Percentiles rank a stretch among this genome's conserved stretches.
phyloP scores from a whole-genome alignment of 768 basidiomycete genomes.

The Trichaptum fuscoviolaceum region DNA sequence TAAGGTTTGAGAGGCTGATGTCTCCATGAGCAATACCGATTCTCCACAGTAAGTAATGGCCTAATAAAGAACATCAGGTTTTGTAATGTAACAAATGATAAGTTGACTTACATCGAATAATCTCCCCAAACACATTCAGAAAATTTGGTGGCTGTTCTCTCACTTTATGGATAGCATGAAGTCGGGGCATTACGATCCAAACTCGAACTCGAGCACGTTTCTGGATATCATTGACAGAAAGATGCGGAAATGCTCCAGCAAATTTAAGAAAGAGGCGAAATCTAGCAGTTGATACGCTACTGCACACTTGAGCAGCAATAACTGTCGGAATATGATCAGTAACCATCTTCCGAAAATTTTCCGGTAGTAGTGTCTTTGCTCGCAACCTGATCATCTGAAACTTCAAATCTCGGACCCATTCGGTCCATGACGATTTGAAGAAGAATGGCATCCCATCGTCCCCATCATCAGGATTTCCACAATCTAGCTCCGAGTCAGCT shows the following conservation, averaged over 20 bases:
- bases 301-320: background rate
- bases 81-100: background rate
- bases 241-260: background rate
- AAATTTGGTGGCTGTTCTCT: background rate
- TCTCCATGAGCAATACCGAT: constrained; percentile 25
- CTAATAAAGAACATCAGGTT: constrained; percentile 3
- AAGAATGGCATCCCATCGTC: background rate
- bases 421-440: background rate
- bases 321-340: background rate
- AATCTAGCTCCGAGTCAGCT: no score
- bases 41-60: constrained; percentile 25
- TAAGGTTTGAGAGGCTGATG: constrained; percentile 27
- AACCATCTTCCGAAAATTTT: background rate
- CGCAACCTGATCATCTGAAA: background rate
- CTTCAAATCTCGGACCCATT: background rate
- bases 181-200: background rate
- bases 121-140: background rate
- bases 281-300: background rate
- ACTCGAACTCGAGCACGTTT: background rate
- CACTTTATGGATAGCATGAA: background rate
- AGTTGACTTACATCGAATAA: background rate
- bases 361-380: background rate
- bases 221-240: background rate
- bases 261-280: background rate
- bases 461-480: background rate